Evolutionary conservation across 148 eudicot species (phyloP).

Genomic region (Oxyria digyna): DNA sequence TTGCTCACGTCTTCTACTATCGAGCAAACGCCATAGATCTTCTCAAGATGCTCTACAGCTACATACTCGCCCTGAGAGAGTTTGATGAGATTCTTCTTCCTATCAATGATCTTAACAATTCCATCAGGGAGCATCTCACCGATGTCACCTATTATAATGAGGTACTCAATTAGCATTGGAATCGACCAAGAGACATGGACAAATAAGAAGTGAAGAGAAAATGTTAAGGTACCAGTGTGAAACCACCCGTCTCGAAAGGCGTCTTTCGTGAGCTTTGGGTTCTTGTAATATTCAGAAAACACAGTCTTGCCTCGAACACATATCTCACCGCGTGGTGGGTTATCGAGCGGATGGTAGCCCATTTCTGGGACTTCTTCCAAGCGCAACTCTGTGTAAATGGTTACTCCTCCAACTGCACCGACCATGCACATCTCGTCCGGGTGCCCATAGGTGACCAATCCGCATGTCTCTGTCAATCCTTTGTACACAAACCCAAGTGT

Average conservation of each 20-base stretch:
- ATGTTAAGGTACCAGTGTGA: slow-evolving; percentile 62
- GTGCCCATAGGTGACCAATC: slow-evolving; percentile 57
- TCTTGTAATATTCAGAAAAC: slow-evolving; percentile 88
- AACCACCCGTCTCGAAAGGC: slow-evolving; percentile 77
- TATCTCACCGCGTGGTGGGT: slow-evolving; percentile 82
- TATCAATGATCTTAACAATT: slow-evolving; percentile 64
- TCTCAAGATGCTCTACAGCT: slow-evolving; percentile 77
- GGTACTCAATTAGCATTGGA: background rate
- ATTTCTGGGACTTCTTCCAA: slow-evolving; percentile 90
- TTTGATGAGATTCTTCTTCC: slow-evolving; percentile 90
- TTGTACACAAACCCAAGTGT: background rate
- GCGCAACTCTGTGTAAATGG: slow-evolving; percentile 65
- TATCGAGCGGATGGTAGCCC: slow-evolving; percentile 82
- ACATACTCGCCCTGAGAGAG: slow-evolving; percentile 98
- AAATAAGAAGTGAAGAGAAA: background rate
- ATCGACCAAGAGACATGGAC: background rate
- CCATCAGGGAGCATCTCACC: slow-evolving; percentile 91
- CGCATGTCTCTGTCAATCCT: slow-evolving; percentile 95
- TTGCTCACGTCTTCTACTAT: slow-evolving; percentile 81
- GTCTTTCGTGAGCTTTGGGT: slow-evolving; percentile 68
- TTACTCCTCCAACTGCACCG: slow-evolving; percentile 67
- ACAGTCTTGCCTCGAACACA: slow-evolving; percentile 57
- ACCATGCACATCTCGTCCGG: slow-evolving; percentile 91
- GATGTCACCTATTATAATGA: slow-evolving; percentile 58
- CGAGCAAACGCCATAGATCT: slow-evolving; percentile 59